Percentiles rank a stretch among this genome's conserved stretches.
Conservation (phyloP, 1,284 basidiomycete genomes). For the Rhizoctonia solani region DNA sequence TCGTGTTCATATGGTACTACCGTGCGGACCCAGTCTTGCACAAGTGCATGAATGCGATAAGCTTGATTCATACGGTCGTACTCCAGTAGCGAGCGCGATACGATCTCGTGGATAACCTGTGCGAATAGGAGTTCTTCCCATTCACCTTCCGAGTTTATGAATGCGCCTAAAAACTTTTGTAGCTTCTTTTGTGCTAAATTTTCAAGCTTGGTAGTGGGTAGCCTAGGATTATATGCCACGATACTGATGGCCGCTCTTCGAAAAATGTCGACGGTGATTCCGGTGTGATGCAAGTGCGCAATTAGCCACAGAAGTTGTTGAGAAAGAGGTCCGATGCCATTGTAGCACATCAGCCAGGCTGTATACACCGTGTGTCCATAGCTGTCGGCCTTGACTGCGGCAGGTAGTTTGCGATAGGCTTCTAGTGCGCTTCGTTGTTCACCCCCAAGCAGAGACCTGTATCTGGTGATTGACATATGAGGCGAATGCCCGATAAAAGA, state of each 20-base stretch:
- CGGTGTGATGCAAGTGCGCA: neutral
- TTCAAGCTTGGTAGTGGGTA: neutral
- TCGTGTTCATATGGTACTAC: neutral
- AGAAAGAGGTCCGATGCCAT: neutral
- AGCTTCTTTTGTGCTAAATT: neutral
- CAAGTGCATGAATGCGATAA: neutral
- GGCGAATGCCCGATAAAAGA: neutral
- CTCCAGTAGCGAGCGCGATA: neutral
- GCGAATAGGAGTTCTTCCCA: neutral
- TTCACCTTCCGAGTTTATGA: neutral
- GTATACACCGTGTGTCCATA: constrained; percentile 1
- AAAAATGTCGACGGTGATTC: neutral
- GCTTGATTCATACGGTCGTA: neutral
- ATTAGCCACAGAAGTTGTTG: neutral
- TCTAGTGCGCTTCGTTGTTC: neutral
- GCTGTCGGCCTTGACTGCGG: neutral
- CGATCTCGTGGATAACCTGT: neutral
- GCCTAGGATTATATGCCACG: neutral
- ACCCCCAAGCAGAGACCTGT: neutral
- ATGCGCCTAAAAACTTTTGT: neutral
- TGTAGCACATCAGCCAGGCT: constrained; percentile 4
- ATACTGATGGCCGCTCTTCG: too few species aligned
- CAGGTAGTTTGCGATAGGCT: neutral
- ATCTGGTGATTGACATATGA: neutral
- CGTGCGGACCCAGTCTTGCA: neutral